Evolutionary conservation across 2,329 filamentous ascomycete species (phyloP), one percentile per base, ranked within the genome.

Genomic region (Talaromyces piceae): DNA sequence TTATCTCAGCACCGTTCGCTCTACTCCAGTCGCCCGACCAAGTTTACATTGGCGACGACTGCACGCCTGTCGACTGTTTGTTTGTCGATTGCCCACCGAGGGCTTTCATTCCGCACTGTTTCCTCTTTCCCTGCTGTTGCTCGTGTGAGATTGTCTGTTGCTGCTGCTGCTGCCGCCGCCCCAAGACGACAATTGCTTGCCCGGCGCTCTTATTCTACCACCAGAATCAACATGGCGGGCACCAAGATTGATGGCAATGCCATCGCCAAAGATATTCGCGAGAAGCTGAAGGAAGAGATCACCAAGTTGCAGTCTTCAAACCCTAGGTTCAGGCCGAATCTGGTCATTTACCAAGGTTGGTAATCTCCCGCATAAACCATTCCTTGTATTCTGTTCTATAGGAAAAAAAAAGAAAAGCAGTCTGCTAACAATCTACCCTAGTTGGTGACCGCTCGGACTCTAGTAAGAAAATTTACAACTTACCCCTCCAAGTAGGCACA

Each of bases 401-500:
- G n/a, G n/a, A n/a, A n/a, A n/a, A n/a, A n/a, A n/a, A n/a, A n/a
- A n/a, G n/a, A n/a, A n/a, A 26, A 18, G 27, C 41, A 25, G 23
- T 22, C n/a, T 44, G 45, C 49, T 45, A 37, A 43, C 22, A 46
- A n/a, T 33, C 13, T 2, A 6, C 41, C 23, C 11, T 37, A 93
- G 93, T 98, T 61, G 93, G 91, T 67, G 87, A 91, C 69, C 84
- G 93, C 63, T 88, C 88, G 59, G 93, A 98, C 74, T 96, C 91
- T 31, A 86, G 88, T 94, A 79, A 67, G 84, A 11, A 48, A 13
- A 44, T 37, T 37, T 11, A 8, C 16, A 20, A 6, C 16, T n/a
- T 59, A 37, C 52, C 53, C 13, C 58, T 55, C 51, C 56, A 28
- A 23, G 53, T 45, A 20, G 23, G 41, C 45, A 41, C 49, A 47